Conservation (phyloP, 176 grass and related monocot genomes). For the Avena eriantha region DNA sequence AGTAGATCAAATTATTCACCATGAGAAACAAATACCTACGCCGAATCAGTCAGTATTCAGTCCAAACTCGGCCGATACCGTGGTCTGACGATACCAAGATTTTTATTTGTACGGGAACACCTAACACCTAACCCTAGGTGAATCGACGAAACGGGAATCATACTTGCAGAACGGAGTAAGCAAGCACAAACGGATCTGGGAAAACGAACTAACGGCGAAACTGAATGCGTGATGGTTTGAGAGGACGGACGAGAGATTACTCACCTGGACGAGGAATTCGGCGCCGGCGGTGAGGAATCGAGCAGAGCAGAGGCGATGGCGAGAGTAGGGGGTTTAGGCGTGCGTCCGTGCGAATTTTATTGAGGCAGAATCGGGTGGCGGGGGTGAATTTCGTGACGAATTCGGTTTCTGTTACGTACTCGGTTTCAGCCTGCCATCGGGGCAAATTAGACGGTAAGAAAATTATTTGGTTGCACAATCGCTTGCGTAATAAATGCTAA, state of each 20-base stretch:
- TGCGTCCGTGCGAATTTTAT: not conserved
- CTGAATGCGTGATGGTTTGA: not conserved
- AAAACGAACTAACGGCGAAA: not conserved
- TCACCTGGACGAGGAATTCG: conserved; percentile 5
- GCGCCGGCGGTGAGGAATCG: not conserved
- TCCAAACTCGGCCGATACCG: not conserved
- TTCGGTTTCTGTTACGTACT: not conserved
- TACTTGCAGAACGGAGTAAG: not conserved
- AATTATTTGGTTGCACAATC: conserved; percentile 4
- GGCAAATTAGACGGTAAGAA: too few species aligned
- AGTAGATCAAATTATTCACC: not conserved
- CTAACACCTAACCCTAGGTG: not conserved
- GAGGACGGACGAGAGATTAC: not conserved
- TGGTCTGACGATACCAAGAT: not conserved
- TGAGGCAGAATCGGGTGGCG: not conserved
- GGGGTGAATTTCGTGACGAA: not conserved
- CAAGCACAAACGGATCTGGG: not conserved
- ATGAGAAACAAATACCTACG: not conserved
- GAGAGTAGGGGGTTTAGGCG: not conserved
- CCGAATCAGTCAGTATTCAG: not conserved
- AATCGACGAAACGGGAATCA: not conserved
- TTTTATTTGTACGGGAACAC: not conserved
- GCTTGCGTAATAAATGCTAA: not conserved
- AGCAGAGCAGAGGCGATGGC: not conserved
- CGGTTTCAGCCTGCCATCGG: not conserved